Conservation (phyloP, 352 stramenopile species). For the Phytophthora syringae region DNA sequence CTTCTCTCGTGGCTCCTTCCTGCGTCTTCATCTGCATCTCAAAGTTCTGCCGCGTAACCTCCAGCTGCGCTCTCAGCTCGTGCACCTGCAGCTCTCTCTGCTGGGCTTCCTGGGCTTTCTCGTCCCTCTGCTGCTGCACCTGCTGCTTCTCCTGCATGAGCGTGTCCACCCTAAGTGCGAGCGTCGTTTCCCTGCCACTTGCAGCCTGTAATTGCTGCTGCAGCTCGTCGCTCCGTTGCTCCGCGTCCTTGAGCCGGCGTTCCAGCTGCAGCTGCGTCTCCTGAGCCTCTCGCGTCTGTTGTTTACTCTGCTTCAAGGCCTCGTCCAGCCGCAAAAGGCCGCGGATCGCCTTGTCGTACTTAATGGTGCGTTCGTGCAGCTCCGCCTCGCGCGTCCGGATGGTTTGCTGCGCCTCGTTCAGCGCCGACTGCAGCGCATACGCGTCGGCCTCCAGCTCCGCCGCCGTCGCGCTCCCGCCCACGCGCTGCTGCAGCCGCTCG, state of each 20-base stretch:
- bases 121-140: constrained; percentile 35
- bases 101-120: constrained; percentile 16
- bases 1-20: constrained; percentile 37
- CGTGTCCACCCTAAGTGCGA: constrained; percentile 22
- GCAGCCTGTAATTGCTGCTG: constrained; percentile 23
- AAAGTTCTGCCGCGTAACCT: constrained; percentile 31
- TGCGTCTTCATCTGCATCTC: constrained; percentile 36
- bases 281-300: constrained; percentile 32
- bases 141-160: constrained; percentile 49
- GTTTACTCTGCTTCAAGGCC: constrained; percentile 68
- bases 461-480: constrained; percentile 77
- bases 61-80: constrained; percentile 35
- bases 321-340: constrained; percentile 78
- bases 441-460: constrained; percentile 82
- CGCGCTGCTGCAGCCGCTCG: constrained; percentile 68
- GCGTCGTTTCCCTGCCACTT: constrained; percentile 14
- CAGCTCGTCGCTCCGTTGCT: constrained; percentile 28
- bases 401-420: constrained; percentile 59
- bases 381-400: constrained; percentile 48
- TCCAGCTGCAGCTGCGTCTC: constrained; percentile 30
- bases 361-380: constrained; percentile 56
- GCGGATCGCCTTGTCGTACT: constrained; percentile 70
- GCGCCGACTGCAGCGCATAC: constrained; percentile 65
- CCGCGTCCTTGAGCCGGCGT: constrained; percentile 7
- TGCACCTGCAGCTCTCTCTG: constrained; percentile 19